Evolutionary conservation across 2,329 filamentous ascomycete genomes (phyloP).

Genomic region (Cryoendolithus antarcticus): DNA sequence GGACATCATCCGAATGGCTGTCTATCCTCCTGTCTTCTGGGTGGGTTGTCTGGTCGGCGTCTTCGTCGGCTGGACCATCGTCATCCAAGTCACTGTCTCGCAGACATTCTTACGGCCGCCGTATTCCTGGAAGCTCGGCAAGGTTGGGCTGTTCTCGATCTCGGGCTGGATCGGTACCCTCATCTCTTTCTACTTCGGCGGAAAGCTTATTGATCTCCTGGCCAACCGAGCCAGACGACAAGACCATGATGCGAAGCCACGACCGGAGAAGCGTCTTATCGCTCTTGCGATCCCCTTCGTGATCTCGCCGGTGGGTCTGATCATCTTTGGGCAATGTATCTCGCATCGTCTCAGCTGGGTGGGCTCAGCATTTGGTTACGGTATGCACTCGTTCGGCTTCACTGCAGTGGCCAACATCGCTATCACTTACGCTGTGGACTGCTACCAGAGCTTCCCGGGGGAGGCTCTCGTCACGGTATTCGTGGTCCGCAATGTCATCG

Average conservation of each 20-base stretch:
- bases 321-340: conserved; percentile 21
- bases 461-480: conserved; percentile 20
- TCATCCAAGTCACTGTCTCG: conserved; percentile 14
- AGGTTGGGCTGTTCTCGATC: conserved; percentile 14
- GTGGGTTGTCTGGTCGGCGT: conserved; percentile 12
- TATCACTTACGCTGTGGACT: conserved; percentile 20
- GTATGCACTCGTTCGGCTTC: conserved; percentile 22
- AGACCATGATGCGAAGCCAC: conserved; percentile 11
- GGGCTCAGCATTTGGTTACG: conserved; percentile 16
- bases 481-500: conserved; percentile 19
- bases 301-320: conserved; percentile 19
- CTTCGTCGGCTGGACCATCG: conserved; percentile 19
- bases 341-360: conserved; percentile 11
- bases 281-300: conserved; percentile 15
- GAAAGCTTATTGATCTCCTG: conserved; percentile 19
- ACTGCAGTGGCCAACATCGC: conserved; percentile 18
- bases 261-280: conserved; percentile 18
- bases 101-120: conserved; percentile 11
- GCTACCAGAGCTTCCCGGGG: conserved; percentile 15
- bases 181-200: conserved; percentile 15
- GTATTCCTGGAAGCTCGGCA: conserved; percentile 11
- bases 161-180: conserved; percentile 14
- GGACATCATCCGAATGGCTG: conserved; percentile 13
- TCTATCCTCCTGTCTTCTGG: conserved; percentile 15
- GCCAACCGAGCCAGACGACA: conserved; percentile 16